Base-by-base conservation (phyloP, 768 basidiomycete genomes). In the Porpolomopsis calyptriformis region DNA sequence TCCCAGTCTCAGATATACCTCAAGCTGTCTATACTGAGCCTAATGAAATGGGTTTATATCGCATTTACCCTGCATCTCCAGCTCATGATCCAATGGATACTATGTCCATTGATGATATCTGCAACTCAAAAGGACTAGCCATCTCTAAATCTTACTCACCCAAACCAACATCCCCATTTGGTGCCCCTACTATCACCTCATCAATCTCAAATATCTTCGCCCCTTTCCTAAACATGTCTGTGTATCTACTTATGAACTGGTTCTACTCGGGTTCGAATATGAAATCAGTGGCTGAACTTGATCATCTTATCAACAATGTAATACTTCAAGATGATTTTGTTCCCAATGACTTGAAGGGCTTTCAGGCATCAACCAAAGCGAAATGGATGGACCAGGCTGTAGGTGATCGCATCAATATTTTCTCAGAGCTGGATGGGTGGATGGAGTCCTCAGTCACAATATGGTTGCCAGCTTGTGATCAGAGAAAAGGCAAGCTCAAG, bases 231-330 rank as follows among this genome's bases (percentile, higher is more conserved):
- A 60, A 54, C 46, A 50, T 53, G 4, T 52, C 62, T 0, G 48
- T 59, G 3, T 60, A 52, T 18, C 53, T 54, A 0, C 58, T 62
- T 5, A 51, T 63, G 52, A 35, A 53, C 20, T 68, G 66, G 65
- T 55, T 58, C 4, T 64, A 63, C 35, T 47, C 47, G 0, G 55
- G 58, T 1, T 57, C 60, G 0, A 55, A 26, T 9, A 25, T 34
- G 5, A 68, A 66, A 43, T 64, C 66, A 0, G 38, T 47, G 3
- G 27, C 29, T 0, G 62, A 64, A 23, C 37, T 64, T 1, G 45
- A 66, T 20, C 48, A 47, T 31, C 60, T 1, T 54, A 59, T 62
- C 19, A 37, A 58, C 19, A 50, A 52, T 0, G 58, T 62, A 4
- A 38, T 66, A 2, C 35, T 49, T 1, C 49, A 57, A 8, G 49